These are phyloP conservation scores for Amylostereum areolatum DNA, from an alignment of 1,284 basidiomycete species.

Conservation along the genomic window DNA sequence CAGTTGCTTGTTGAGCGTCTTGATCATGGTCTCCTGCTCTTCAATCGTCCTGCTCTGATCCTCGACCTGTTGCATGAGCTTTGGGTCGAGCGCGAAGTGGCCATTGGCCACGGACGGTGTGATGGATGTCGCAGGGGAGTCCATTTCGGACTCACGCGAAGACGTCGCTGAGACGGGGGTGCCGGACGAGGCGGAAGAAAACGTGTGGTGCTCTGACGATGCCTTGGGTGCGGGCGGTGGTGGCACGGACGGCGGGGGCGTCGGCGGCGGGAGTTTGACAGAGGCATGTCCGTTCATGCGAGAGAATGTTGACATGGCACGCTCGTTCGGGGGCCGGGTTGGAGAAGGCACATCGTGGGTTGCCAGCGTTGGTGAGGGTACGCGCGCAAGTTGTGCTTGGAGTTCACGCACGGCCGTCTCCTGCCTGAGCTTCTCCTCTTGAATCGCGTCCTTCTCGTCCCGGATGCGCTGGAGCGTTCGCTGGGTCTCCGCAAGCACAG, in stretches of 20 bases:
- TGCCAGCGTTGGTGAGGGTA: slow-evolving; percentile 31
- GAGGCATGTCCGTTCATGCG: slow-evolving; percentile 54
- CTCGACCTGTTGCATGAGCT: slow-evolving; percentile 55
- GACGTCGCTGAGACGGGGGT: slow-evolving; percentile 39
- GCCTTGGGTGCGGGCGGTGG: slow-evolving; percentile 70
- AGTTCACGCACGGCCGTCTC: slow-evolving; percentile 67
- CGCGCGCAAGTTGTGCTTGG: slow-evolving; percentile 66
- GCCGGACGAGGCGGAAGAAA: slow-evolving; percentile 31
- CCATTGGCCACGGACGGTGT: slow-evolving; percentile 32
- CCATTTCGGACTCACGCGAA: slow-evolving; percentile 56
- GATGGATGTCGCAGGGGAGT: slow-evolving; percentile 58
- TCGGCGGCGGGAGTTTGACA: slow-evolving; percentile 80
- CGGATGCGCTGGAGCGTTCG: slow-evolving; percentile 68
- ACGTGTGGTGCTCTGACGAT: slow-evolving; percentile 31
- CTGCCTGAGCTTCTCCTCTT: slow-evolving; percentile 64
- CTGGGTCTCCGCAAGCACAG: slow-evolving; percentile 68
- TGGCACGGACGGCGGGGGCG: slow-evolving; percentile 83
- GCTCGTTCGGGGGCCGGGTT: slow-evolving; percentile 44
- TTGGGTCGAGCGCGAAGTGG: slow-evolving; percentile 40
- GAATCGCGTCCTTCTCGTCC: slow-evolving; percentile 75
- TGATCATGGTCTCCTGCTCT: slow-evolving; percentile 86
- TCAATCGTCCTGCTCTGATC: slow-evolving; percentile 72
- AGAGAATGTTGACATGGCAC: slow-evolving; percentile 44
- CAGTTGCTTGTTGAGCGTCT: slow-evolving; percentile 87
- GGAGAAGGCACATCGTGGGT: slow-evolving; percentile 31